Base-by-base conservation (phyloP, 495 filamentous ascomycete genomes). In the Penicillium paxilli region DNA sequence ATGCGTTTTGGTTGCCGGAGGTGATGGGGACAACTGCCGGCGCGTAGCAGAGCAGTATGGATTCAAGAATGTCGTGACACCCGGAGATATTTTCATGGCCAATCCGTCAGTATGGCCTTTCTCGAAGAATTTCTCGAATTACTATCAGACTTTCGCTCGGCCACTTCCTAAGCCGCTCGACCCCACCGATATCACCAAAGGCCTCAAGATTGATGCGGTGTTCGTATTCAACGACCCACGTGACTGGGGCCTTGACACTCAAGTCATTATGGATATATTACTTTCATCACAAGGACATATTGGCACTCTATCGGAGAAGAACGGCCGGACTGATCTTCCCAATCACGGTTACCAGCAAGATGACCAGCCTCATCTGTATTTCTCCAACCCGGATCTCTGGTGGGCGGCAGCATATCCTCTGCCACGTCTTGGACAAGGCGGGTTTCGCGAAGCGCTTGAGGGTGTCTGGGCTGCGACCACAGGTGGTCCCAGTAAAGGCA, bases 381-480 rank as follows among this genome's bases (percentile, higher is more conserved):
- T 96, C 75, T 87, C 82, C 4, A 98, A 98, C 68, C 87, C 90
- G 1, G 94, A 99, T 71, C 73, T 98, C 17, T 80, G 88, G 66
- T 99, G 92, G 92, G 86, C 89, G 24, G 86, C 91, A 0, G 76
- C 72, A 17, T 91, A 93, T 68, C 89, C 84, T 50, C 81, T 92
- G n/a, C 91, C 93, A 5, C 86, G 94, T 19, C 82, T 98, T 21
- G 94, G 94, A 6, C 95, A 98, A 72, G 95, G 94, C 38, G 92
- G 87, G 0, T 99, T 98, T 77, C 85, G 87, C 54, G 84, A 84
- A 17, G 88, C 92, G 5, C 63, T 98, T 16, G 80, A 85, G 53
- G 93, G 92, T 4, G 75, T 90, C 1, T 96, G 90, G 90, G 59
- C 70, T 14, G 83, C 85, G 14, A 72, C 89, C 16, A 95, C 91